These are phyloP conservation scores for Favolaschia claudopus DNA, from an alignment of 768 basidiomycete genomes.

Conservation along the genomic window DNA sequence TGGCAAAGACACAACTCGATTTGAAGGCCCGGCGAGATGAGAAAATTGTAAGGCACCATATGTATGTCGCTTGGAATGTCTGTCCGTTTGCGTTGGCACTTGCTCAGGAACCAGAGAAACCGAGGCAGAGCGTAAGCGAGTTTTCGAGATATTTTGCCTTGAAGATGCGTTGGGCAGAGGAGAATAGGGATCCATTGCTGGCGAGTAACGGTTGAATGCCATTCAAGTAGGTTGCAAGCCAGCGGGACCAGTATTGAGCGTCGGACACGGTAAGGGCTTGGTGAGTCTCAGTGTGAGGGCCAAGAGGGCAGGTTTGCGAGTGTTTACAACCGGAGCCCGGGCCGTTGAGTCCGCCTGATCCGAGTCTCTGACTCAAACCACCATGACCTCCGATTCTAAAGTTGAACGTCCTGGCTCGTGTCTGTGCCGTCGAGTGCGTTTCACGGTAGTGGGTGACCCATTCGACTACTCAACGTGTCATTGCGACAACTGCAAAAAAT, in stretches of 20 bases:
- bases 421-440: not conserved
- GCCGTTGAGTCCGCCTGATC: too few relatives aligned
- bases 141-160: not conserved
- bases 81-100: slow-evolving; percentile 29
- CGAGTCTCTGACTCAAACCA: too few relatives aligned
- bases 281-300: too few relatives aligned
- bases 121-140: slow-evolving; percentile 11
- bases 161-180: slow-evolving; percentile 14
- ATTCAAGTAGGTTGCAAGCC: too few relatives aligned
- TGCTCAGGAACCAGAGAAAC: slow-evolving; percentile 3
- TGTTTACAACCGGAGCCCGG: too few relatives aligned
- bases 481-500: slow-evolving; percentile 29
- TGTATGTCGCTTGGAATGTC: slow-evolving; percentile 24
- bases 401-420: not conserved
- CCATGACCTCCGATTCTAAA: too few relatives aligned
- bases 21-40: not conserved
- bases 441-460: slow-evolving; percentile 2
- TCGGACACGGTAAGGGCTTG: too few relatives aligned
- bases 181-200: slow-evolving; percentile 15
- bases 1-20: slow-evolving; percentile 14
- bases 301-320: too few relatives aligned
- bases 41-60: slow-evolving; percentile 7
- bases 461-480: slow-evolving; percentile 27
- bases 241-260: too few relatives aligned
- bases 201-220: slow-evolving; percentile 14